Conservation (phyloP, 83 land plant genomes). For the Diphasiastrum complanatum region DNA sequence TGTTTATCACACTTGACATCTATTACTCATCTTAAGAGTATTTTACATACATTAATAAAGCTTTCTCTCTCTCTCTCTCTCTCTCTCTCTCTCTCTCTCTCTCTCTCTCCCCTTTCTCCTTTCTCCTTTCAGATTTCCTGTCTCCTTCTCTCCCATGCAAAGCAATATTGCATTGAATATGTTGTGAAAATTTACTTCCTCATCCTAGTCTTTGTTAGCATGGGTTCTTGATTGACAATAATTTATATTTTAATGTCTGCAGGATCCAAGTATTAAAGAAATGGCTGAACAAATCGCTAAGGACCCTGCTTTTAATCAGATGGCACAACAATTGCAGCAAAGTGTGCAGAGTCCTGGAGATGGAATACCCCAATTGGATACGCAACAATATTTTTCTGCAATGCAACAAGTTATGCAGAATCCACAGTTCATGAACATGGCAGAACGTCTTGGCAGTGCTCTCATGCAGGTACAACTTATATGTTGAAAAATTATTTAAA, state of each 20-base stretch:
- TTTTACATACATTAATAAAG: too few species aligned
- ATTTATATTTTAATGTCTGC: neutral
- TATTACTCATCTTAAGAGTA: too few species aligned
- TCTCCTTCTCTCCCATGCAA: too few species aligned
- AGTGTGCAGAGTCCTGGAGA: conserved; percentile 22
- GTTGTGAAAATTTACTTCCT: too few species aligned
- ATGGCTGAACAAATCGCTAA: conserved; percentile 32
- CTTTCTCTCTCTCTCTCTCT: too few species aligned
- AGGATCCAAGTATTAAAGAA: conserved; percentile 33
- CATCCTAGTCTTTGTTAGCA: too few species aligned
- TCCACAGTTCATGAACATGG: conserved; percentile 37
- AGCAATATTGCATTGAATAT: too few species aligned
- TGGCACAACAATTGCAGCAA: conserved; percentile 27
- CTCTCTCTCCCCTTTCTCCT: too few species aligned
- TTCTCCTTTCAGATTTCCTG: too few species aligned
- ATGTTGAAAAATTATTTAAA: too few species aligned
- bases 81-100: too few species aligned
- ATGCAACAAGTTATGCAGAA: conserved; percentile 37
- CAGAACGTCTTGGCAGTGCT: conserved; percentile 29
- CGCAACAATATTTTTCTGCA: conserved; percentile 26
- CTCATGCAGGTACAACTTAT: conserved; percentile 27
- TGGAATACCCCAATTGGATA: conserved; percentile 24
- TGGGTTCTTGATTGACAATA: neutral
- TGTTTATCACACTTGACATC: too few species aligned
- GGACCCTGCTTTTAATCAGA: conserved; percentile 31